phyloP scores from a whole-genome alignment of 164 flowering plant genomes.

The Vitis labrusca region DNA sequence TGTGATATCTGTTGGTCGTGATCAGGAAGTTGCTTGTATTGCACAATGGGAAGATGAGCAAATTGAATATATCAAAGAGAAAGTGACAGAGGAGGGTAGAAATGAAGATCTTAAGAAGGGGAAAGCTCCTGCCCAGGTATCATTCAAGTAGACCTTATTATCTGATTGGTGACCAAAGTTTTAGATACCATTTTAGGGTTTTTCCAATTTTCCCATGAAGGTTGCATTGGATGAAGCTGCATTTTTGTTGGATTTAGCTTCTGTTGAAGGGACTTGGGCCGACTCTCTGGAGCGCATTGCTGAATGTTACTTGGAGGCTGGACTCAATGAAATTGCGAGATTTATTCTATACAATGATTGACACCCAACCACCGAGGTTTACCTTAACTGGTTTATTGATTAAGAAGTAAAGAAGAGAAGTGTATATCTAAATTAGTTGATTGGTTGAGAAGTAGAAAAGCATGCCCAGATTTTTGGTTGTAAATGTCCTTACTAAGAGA shows the following conservation, averaged over 20 bases:
- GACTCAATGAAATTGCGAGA: constrained; percentile 63
- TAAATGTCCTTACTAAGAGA: too few relatives aligned
- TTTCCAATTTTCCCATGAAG: constrained; percentile 31
- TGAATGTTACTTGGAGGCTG: constrained; percentile 74
- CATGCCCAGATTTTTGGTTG: too few relatives aligned
- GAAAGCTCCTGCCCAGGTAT: constrained; percentile 79
- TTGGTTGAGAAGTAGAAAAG: too few relatives aligned
- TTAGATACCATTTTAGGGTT: background rate
- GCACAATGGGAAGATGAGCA: constrained; percentile 94
- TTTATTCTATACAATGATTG: constrained; percentile 64
- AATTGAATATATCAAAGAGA: constrained; percentile 74
- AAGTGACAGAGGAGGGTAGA: constrained; percentile 72
- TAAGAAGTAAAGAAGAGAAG: too few relatives aligned
- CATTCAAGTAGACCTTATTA: background rate
- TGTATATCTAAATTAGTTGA: too few relatives aligned
- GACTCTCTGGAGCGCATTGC: constrained; percentile 63
- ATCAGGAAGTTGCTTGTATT: constrained; percentile 79
- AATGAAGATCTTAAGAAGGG: constrained; percentile 79
- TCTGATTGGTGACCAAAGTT: too few relatives aligned
- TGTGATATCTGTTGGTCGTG: background rate
- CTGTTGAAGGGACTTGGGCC: constrained; percentile 84
- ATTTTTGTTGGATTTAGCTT: constrained; percentile 84
- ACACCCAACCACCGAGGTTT: background rate
- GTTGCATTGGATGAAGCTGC: constrained; percentile 92
- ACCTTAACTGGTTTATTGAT: too few relatives aligned